Conservation (phyloP, 805 yeast genomes). For the Ogataea naganishii region DNA sequence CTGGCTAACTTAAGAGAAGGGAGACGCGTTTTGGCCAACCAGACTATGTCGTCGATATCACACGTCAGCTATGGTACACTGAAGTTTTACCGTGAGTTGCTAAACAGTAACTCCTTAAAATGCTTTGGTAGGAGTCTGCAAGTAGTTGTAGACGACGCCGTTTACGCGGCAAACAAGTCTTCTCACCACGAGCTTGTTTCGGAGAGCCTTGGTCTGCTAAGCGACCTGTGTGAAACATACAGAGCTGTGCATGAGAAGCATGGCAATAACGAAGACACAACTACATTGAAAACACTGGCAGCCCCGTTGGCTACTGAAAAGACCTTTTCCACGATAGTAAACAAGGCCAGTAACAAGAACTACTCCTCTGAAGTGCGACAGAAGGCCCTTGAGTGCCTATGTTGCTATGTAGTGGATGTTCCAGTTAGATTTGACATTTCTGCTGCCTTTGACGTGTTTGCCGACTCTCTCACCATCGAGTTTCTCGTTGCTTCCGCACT, state of each 20-base stretch:
- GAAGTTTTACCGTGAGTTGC: slow-evolving; percentile 26
- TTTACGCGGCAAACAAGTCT: slow-evolving; percentile 11
- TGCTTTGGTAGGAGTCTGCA: slow-evolving; percentile 22
- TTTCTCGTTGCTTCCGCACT: slow-evolving; percentile 17
- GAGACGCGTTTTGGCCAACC: slow-evolving; percentile 10
- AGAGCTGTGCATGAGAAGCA: slow-evolving; percentile 3
- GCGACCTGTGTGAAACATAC: slow-evolving; percentile 11
- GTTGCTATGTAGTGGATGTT: slow-evolving; percentile 10
- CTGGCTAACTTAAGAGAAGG: slow-evolving; percentile 13
- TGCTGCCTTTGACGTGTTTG: slow-evolving; percentile 12
- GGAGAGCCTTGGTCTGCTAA: slow-evolving; percentile 18
- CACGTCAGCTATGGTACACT: too few relatives aligned
- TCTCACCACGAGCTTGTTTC: slow-evolving; percentile 22
- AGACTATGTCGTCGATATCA: slow-evolving; percentile 19
- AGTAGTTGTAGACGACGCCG: slow-evolving; percentile 12
- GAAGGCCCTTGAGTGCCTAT: slow-evolving; percentile 15
- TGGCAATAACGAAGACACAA: too few relatives aligned
- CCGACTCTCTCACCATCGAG: slow-evolving; percentile 18
- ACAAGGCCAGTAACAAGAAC: slow-evolving; percentile 20
- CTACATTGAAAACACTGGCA: too few relatives aligned
- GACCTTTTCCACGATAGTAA: too few relatives aligned
- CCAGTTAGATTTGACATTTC: too few relatives aligned
- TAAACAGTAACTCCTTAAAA: slow-evolving; percentile 22
- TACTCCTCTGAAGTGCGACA: slow-evolving; percentile 24
- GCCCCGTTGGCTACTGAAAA: too few relatives aligned